Percentiles rank a stretch among this genome's conserved stretches.
phyloP scores from a whole-genome alignment of 805 yeast species.

The Middelhovenomyces tepae region DNA sequence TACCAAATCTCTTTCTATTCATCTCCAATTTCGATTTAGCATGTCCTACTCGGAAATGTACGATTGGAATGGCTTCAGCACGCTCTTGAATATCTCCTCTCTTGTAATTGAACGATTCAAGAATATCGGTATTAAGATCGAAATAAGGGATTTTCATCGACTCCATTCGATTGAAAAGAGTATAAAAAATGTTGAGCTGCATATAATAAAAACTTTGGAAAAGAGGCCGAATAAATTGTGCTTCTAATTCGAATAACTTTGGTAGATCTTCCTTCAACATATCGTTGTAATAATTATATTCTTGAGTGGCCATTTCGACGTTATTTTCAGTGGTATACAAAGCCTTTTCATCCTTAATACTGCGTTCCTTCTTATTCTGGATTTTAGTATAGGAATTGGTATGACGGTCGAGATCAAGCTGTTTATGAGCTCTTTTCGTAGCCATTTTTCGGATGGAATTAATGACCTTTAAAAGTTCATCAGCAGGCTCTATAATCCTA shows the following conservation, averaged over 20 bases:
- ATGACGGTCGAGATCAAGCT: slow-evolving; percentile 85
- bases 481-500: slow-evolving; percentile 84
- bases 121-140: slow-evolving; percentile 74
- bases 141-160: slow-evolving; percentile 96
- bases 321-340: slow-evolving; percentile 85
- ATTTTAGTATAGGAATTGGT: slow-evolving; percentile 58
- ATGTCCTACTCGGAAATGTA: slow-evolving; percentile 84
- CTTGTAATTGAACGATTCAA: slow-evolving; percentile 68
- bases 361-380: slow-evolving; percentile 74
- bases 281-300: slow-evolving; percentile 91
- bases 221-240: slow-evolving; percentile 85
- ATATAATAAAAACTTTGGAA: slow-evolving; percentile 92
- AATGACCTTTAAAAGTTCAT: slow-evolving; percentile 76
- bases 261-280: slow-evolving; percentile 90
- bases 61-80: slow-evolving; percentile 80
- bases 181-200: slow-evolving; percentile 96
- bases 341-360: slow-evolving; percentile 84
- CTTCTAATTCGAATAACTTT: slow-evolving; percentile 74
- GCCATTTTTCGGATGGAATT: slow-evolving; percentile 86
- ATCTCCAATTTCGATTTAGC: slow-evolving; percentile 78
- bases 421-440: slow-evolving; percentile 90
- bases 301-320: slow-evolving; percentile 85
- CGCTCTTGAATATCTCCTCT: slow-evolving; percentile 88
- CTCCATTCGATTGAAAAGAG: slow-evolving; percentile 83
- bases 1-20: slow-evolving; percentile 59